Evolutionary conservation across 2,329 filamentous ascomycete species (phyloP).

Genomic region (Alternaria postmessia): DNA sequence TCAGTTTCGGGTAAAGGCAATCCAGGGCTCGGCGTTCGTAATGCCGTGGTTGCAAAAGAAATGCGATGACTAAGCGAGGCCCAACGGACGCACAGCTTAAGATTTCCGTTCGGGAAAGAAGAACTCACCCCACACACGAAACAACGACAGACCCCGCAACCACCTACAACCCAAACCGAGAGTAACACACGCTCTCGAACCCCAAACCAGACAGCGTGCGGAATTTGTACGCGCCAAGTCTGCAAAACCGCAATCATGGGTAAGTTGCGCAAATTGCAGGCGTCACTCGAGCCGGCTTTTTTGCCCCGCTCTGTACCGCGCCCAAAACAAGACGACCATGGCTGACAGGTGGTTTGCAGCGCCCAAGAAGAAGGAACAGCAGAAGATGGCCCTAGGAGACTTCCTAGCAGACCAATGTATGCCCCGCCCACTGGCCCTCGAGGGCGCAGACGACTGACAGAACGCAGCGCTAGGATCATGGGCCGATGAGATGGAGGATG

Average conservation of each 20-base stretch:
- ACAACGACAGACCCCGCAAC: conserved; percentile 35
- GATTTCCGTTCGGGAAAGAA: conserved; percentile 26
- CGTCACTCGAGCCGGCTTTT: conserved; percentile 33
- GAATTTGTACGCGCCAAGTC: conserved; percentile 48
- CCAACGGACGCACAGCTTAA: conserved; percentile 37
- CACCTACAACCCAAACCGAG: conserved; percentile 37
- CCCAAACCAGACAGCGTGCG: conserved; percentile 46
- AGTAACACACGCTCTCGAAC: conserved; percentile 40
- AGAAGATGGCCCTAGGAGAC: conserved; percentile 97
- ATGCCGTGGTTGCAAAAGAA: conserved; percentile 17
- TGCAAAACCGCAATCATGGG: conserved; percentile 66
- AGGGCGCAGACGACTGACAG: conserved; percentile 38
- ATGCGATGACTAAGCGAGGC: conserved; percentile 27
- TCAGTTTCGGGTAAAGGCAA: conserved; percentile 1
- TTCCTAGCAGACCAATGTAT: conserved; percentile 93
- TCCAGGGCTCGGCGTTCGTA: conserved; percentile 12
- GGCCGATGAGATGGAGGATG: conserved; percentile 98
- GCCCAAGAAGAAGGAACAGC: conserved; percentile 90
- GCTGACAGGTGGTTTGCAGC: conserved; percentile 66
- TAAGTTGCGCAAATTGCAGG: conserved; percentile 47
- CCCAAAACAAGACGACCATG: conserved; percentile 20
- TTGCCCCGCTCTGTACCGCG: conserved; percentile 36
- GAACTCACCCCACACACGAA: conserved; percentile 26
- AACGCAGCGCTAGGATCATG: conserved; percentile 80
- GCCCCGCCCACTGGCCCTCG: conserved; percentile 48